Evolutionary conservation across 345 rosid species (phyloP).

Genomic region (Cochlearia excelsa): DNA sequence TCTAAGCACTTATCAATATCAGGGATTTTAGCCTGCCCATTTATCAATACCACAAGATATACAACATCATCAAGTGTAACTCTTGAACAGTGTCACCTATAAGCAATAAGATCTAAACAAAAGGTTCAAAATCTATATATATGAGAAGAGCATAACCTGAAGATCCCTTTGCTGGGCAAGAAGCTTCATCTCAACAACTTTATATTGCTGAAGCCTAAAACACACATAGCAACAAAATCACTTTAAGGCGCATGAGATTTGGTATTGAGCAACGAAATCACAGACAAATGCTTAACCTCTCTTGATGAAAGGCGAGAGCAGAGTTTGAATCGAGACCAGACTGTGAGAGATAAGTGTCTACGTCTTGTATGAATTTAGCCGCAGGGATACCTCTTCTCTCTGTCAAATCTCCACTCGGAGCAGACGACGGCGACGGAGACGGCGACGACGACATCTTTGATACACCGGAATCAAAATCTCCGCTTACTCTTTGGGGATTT

Average conservation of each 20-base stretch:
- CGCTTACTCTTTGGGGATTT: no score
- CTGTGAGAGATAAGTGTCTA: constrained; percentile 63
- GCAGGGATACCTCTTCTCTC: constrained; percentile 93
- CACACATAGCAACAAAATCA: neutral
- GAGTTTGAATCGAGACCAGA: constrained; percentile 73
- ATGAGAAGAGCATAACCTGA: constrained; percentile 34
- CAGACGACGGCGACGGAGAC: no score
- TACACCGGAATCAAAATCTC: no score
- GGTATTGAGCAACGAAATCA: neutral
- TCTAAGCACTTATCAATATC: constrained; percentile 91
- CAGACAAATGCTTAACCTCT: constrained; percentile 42
- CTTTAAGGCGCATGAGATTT: neutral
- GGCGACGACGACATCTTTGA: no score
- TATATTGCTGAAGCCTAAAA: constrained; percentile 79
- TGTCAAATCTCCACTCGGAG: constrained; percentile 38
- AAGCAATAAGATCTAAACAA: neutral
- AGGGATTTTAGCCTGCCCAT: constrained; percentile 70
- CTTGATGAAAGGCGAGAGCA: constrained; percentile 86
- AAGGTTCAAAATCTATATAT: neutral
- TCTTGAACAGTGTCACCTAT: constrained; percentile 3
- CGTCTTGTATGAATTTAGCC: constrained; percentile 88
- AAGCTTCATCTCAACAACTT: constrained; percentile 81
- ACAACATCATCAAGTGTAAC: neutral
- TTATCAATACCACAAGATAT: neutral
- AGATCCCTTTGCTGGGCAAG: constrained; percentile 90